Evolutionary conservation across 768 basidiomycete genomes (phyloP).

Genomic region (Lentinus brumalis): DNA sequence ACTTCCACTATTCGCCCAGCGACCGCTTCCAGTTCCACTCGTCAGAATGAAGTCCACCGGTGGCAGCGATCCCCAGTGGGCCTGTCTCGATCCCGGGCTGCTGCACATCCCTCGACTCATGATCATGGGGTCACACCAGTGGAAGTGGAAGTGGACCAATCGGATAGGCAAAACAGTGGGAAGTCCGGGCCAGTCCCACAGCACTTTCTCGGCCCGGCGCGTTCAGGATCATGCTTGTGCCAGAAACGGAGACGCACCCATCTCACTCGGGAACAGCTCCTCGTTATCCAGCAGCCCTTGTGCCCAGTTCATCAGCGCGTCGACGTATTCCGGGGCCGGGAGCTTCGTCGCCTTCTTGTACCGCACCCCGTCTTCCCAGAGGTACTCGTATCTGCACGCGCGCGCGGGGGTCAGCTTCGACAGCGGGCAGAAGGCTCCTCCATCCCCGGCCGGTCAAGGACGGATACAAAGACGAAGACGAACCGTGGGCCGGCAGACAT

Average conservation of each 20-base stretch:
- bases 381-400: constrained; percentile 78
- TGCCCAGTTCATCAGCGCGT: constrained; percentile 98
- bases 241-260: constrained; percentile 53
- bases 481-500: constrained; percentile 96
- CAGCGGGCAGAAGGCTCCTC: neutral
- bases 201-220: neutral
- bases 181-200: no score
- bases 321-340: constrained; percentile 95
- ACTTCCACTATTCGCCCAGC: no score
- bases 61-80: no score
- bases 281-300: constrained; percentile 93
- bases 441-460: no score
- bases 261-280: constrained; percentile 89
- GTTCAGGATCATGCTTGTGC: constrained; percentile 5
- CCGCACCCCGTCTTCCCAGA: constrained; percentile 89
- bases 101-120: no score
- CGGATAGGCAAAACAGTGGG: no score
- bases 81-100: no score
- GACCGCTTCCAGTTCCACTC: no score
- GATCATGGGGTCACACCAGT: no score
- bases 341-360: constrained; percentile 92
- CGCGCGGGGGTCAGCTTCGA: constrained; percentile 3
- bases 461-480: constrained; percentile 24
- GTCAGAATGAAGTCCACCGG: no score
- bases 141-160: no score